phyloP scores from a whole-genome alignment of 2,329 filamentous ascomycete genomes.

The Chaetothyriales sp. region DNA sequence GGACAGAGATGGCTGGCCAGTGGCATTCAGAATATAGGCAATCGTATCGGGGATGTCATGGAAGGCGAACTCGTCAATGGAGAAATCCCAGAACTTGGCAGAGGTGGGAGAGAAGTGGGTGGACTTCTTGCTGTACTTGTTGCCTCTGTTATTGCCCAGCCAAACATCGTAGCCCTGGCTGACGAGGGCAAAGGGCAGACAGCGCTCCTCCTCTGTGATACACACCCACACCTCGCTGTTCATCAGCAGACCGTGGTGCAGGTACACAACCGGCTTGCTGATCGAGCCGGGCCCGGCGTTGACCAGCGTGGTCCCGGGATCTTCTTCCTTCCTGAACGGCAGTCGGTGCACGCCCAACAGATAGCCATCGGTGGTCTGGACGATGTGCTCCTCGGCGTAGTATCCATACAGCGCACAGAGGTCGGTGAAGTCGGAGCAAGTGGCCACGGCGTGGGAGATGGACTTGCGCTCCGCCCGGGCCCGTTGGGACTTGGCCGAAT shows the following conservation, averaged over 20 bases:
- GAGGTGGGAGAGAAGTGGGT: conserved; percentile 60
- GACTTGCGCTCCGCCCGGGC: conserved; percentile 54
- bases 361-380: conserved; percentile 88
- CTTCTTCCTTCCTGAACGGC: conserved; percentile 65
- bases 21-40: conserved; percentile 73
- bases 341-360: conserved; percentile 78
- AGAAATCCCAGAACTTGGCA: conserved; percentile 85
- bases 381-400: conserved; percentile 87
- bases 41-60: conserved; percentile 95
- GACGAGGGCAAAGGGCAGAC: conserved; percentile 74
- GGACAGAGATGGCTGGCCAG: conserved; percentile 66
- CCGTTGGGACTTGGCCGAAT: conserved; percentile 52
- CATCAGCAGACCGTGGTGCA: conserved; percentile 95
- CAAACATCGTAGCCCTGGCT: conserved; percentile 92
- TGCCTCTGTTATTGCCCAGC: conserved; percentile 94
- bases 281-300: conserved; percentile 55
- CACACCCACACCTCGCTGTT: conserved; percentile 98
- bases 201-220: conserved; percentile 69
- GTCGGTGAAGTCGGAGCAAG: conserved; percentile 83
- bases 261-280: conserved; percentile 74
- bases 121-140: conserved; percentile 98
- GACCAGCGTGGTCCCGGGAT: conserved; percentile 43
- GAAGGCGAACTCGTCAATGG: conserved; percentile 95
- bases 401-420: conserved; percentile 87
- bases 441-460: conserved; percentile 61